Conservation (phyloP, 768 basidiomycete species). For the Terana coerulea region DNA sequence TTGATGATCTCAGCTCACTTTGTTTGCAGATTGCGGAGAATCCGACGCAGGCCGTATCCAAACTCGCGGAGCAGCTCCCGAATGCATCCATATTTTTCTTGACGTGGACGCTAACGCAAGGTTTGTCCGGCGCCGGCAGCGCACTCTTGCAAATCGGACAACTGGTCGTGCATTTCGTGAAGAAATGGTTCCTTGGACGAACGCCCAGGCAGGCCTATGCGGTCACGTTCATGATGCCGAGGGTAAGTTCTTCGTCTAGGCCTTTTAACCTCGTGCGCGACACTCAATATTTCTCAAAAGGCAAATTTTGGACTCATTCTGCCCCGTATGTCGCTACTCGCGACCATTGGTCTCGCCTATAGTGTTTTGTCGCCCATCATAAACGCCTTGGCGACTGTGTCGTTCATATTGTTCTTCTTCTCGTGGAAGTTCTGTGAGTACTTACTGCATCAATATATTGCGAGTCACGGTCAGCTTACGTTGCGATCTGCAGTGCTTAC, state of each 20-base stretch:
- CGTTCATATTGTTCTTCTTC: constrained; percentile 56
- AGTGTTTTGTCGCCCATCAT: constrained; percentile 63
- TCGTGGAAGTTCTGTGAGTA: constrained; percentile 55
- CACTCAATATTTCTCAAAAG: constrained; percentile 21
- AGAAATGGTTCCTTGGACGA: constrained; percentile 63
- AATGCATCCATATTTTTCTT: constrained; percentile 60
- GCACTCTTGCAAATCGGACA: constrained; percentile 52
- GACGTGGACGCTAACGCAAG: constrained; percentile 56
- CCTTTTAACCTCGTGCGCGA: not conserved
- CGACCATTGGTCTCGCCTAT: constrained; percentile 53
- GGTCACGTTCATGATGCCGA: constrained; percentile 54
- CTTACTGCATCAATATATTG: not conserved
- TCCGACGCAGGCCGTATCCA: constrained; percentile 40
- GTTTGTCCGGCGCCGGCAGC: constrained; percentile 47
- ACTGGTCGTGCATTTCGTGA: constrained; percentile 54
- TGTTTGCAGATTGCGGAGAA: constrained; percentile 34
- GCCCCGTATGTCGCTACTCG: constrained; percentile 48
- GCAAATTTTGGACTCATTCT: constrained; percentile 48
- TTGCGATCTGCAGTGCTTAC: constrained; percentile 35
- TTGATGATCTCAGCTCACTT: not conserved
- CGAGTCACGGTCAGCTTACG: not conserved
- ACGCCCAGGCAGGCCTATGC: constrained; percentile 61
- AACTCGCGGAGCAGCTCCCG: constrained; percentile 49
- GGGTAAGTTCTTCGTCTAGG: constrained; percentile 27
- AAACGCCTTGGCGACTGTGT: constrained; percentile 58